Base-by-base conservation (phyloP, 164 flowering plant species). In the Umbilicus rupestris region DNA sequence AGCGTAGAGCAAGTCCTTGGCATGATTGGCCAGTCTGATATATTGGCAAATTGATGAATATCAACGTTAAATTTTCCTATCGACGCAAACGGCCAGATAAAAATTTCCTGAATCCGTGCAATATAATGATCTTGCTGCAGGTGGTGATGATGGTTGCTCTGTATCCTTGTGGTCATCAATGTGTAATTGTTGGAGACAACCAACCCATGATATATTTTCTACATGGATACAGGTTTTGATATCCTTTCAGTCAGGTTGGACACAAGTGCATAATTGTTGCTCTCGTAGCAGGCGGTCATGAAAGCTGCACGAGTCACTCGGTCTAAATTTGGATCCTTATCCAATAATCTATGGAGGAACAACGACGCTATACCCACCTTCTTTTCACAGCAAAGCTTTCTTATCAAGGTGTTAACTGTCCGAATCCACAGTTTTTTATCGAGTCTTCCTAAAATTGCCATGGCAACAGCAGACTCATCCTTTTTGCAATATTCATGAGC, bases 301-400 rank as follows among this genome's bases (percentile, higher is more conserved):
- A 94, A 88, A 26, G 84, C 99, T 7, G 82, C 76, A 52, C 76
- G 70, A 57, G 90, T 82, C 10, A 89, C 82, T 50, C 75, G 85
- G 71, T 87, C 86, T 11, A 76, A 76, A 69, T 69, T 73, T 28
- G 39, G 66, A 20, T 83, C 85, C 66, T 76, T 84, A 52, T 89
- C 96, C 72, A 89, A 66, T 46, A 94, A 69, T 62, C 73, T 85
- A 33, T 82, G 79, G 45, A 87, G 80, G 72, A 91, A 85, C 60
- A 78, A 30, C 44, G 87, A 80, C 47, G 99, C 95, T 62, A 76
- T 74, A 11, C 87, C 96, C 19, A 88, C 87, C 73, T 81, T 88
- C 41, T 77, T 76, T 59, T 89, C 96, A 71, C 87, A 78, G 60
- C 85, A 87, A 44, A 94, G 93, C 85, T 91, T 91, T 70, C 99